Conservation (phyloP, 2,329 filamentous ascomycete genomes). For the Colletotrichum tofieldiae region DNA sequence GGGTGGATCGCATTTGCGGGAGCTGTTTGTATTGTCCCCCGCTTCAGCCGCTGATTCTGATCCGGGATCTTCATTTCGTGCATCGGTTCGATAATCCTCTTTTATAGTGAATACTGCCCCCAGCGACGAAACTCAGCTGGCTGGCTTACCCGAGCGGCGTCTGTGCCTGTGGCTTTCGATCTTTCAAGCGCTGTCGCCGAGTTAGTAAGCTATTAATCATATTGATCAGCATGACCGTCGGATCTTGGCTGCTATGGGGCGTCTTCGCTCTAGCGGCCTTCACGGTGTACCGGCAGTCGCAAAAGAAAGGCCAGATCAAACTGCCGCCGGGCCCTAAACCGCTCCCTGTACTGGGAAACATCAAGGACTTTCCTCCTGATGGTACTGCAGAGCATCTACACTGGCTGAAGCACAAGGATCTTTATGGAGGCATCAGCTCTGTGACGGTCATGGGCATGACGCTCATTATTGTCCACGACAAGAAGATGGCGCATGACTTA, state of each 20-base stretch:
- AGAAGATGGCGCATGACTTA: constrained; percentile 54
- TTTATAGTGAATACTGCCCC: background rate
- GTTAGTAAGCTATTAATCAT: background rate
- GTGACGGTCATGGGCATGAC: constrained; percentile 58
- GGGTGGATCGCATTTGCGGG: too few relatives aligned
- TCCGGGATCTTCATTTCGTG: too few relatives aligned
- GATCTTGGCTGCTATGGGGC: constrained; percentile 6
- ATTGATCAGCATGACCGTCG: constrained; percentile 6
- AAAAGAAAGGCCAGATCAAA: background rate
- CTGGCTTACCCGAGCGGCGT: background rate
- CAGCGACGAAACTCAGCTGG: background rate
- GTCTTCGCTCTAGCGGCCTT: constrained; percentile 20
- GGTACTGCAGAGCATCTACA: constrained; percentile 56
- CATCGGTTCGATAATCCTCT: too few relatives aligned
- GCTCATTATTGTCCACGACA: constrained; percentile 58
- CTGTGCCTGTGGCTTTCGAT: background rate
- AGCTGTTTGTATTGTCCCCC: too few relatives aligned
- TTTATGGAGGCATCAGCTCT: constrained; percentile 57
- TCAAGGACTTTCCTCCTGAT: constrained; percentile 61
- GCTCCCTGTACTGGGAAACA: constrained; percentile 65
- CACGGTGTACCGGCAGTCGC: background rate
- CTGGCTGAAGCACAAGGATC: constrained; percentile 58
- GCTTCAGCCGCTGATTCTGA: too few relatives aligned
- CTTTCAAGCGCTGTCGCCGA: too few relatives aligned
- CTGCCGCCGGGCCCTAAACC: constrained; percentile 67